Conservation (phyloP, 2,329 filamentous ascomycete genomes). For the Trichocomaceae sp. region DNA sequence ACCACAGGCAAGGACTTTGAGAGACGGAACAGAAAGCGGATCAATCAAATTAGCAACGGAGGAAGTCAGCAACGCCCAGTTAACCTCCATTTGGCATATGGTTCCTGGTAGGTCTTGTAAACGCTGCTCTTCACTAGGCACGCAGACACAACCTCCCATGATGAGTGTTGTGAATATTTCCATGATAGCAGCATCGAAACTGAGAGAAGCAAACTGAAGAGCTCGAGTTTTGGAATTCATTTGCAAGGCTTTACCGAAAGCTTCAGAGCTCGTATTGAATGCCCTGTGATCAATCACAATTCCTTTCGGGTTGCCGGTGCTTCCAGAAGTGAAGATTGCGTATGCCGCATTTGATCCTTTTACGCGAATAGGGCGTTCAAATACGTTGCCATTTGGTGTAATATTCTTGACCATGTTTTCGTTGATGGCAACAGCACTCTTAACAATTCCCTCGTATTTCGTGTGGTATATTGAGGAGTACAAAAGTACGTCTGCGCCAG, state of each 20-base stretch:
- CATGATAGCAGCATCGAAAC: constrained; percentile 48
- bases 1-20: constrained; percentile 37
- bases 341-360: constrained; percentile 43
- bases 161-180: constrained; percentile 52
- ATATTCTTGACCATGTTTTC: constrained; percentile 25
- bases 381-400: constrained; percentile 10
- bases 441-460: constrained; percentile 25
- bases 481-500: not conserved
- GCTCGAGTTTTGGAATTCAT: constrained; percentile 51
- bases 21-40: constrained; percentile 19
- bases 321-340: constrained; percentile 55
- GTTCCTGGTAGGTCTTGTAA: constrained; percentile 20
- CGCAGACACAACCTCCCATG: constrained; percentile 54
- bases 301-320: constrained; percentile 49
- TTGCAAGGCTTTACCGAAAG: constrained; percentile 47
- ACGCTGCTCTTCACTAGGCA: constrained; percentile 47
- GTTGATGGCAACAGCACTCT: constrained; percentile 28
- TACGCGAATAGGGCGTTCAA: constrained; percentile 15
- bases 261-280: constrained; percentile 50
- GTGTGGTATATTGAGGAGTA: constrained; percentile 23
- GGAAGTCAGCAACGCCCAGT: constrained; percentile 50
- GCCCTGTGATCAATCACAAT: constrained; percentile 57
- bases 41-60: constrained; percentile 48
- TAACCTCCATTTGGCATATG: constrained; percentile 50
- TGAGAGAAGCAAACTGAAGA: constrained; percentile 53